Evolutionary conservation across 2,329 filamentous ascomycete species (phyloP).

Genomic region (Albifimbria verrucaria): DNA sequence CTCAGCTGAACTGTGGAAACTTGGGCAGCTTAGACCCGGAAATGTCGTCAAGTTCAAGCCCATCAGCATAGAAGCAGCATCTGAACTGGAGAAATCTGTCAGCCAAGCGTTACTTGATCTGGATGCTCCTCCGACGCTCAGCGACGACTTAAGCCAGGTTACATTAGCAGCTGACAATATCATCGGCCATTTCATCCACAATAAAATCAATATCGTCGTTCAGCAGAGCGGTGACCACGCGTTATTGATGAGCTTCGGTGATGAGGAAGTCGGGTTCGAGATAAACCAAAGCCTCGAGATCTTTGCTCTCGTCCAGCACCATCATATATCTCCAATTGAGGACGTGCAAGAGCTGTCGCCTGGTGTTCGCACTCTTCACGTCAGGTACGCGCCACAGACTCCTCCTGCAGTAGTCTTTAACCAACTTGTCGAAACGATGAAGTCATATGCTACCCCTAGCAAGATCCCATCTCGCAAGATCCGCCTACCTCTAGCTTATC

Average conservation of each 20-base stretch:
- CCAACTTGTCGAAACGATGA: conserved; percentile 15
- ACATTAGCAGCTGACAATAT: too few species aligned
- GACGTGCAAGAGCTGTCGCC: conserved; percentile 28
- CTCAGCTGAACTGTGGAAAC: conserved; percentile 37
- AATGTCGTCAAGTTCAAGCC: conserved; percentile 31
- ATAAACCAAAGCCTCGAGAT: conserved; percentile 29
- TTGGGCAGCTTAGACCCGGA: conserved; percentile 37
- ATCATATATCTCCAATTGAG: conserved; percentile 20
- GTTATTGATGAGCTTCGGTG: conserved; percentile 30
- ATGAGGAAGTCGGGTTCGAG: conserved; percentile 22
- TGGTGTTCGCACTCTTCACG: conserved; percentile 30
- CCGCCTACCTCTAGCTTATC: conserved; percentile 33
- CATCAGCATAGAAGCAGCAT: conserved; percentile 20
- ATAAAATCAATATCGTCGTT: too few species aligned
- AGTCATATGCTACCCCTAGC: conserved; percentile 17
- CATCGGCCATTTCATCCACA: too few species aligned
- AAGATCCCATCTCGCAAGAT: conserved; percentile 26
- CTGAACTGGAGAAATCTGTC: conserved; percentile 18
- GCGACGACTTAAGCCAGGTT: too few species aligned
- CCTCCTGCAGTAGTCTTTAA: background rate
- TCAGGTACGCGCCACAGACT: conserved; percentile 22
- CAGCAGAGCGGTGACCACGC: conserved; percentile 30
- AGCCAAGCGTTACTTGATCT: conserved; percentile 17
- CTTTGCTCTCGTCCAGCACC: conserved; percentile 27
- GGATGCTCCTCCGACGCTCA: too few species aligned